Evolutionary conservation across 176 grass and related monocot species (phyloP), one percentile per base, ranked within the genome.

Genomic region (Oryza rufipogon): DNA sequence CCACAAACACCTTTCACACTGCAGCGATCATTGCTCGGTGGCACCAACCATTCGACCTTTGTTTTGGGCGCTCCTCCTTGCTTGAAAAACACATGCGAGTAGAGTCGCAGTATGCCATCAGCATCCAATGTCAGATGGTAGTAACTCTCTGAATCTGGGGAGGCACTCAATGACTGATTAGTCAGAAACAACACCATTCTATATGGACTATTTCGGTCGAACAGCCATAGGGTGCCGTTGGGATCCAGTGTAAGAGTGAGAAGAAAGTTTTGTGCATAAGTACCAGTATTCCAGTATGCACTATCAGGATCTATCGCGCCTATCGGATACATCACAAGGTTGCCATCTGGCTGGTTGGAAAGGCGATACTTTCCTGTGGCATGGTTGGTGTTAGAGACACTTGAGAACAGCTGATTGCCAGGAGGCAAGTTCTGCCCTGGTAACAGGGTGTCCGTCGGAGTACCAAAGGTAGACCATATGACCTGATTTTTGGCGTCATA

Each of bases 401-500:
- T 87, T 39, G 85, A 85, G 76, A 73, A 81, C 7, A 91, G 71
- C 9, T 85, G 81, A 13, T 6, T 67, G n/a, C 9, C 2, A 11
- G 84, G 75, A 38, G 3, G 26, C 5, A 87, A 56, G 60, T 80
- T 87, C 77, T 91, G 81, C 7, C 85, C 89, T 75, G 76, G 81
- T 56, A 91, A 69, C 9, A 91, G 74, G 13, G 89, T 91, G 34
- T 91, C 85, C 0, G 81, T 85, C 1, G 77, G 81, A 77, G 85
- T 85, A 49, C 9, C 36, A 77, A 77, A 88, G 11, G 81, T 85
- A 6, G 89, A 87, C 77, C 67, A 85, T 60, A 81, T 20, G 6
- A 87, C 60, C 34, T 33, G 63, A 14, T 46, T 49, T 1, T 68
- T 71, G 0, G 14, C 54, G 49, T 81, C 81, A 7, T 68, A 88